phyloP scores from a whole-genome alignment of 345 rosid species.

The Eucalyptus fibrosa region DNA sequence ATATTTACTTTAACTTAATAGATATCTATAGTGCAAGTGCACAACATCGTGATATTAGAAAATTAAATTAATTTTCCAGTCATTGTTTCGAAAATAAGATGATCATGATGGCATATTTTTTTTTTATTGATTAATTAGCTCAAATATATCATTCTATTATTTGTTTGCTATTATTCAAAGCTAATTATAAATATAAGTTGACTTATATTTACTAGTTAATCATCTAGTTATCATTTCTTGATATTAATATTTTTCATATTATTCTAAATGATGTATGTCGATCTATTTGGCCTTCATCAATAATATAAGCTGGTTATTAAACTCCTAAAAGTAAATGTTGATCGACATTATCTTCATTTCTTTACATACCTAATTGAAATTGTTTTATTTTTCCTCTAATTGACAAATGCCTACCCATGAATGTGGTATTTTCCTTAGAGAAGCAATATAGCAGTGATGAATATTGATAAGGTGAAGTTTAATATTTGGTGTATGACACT shows the following conservation, averaged over 20 bases:
- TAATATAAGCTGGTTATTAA: too few species aligned
- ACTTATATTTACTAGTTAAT: background rate
- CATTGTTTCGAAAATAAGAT: background rate
- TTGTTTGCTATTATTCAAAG: accelerated
- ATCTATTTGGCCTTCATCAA: background rate
- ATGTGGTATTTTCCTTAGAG: background rate
- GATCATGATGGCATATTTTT: background rate
- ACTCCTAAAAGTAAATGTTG: background rate
- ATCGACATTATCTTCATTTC: background rate
- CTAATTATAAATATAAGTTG: background rate
- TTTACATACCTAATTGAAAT: background rate
- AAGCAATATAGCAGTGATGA: background rate
- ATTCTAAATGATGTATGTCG: too few species aligned
- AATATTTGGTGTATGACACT: background rate
- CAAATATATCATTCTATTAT: background rate
- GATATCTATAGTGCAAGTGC: background rate
- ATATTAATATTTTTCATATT: too few species aligned
- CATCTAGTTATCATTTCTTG: background rate
- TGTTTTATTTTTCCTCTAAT: background rate
- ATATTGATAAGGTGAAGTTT: background rate
- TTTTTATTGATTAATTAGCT: background rate
- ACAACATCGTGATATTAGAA: background rate
- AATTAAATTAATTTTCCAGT: background rate
- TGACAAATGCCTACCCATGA: background rate
- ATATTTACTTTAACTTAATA: background rate